Evolutionary conservation across 139 green algal genomes (phyloP).

Genomic region (Auxenochlorella pyrenoidosa): DNA sequence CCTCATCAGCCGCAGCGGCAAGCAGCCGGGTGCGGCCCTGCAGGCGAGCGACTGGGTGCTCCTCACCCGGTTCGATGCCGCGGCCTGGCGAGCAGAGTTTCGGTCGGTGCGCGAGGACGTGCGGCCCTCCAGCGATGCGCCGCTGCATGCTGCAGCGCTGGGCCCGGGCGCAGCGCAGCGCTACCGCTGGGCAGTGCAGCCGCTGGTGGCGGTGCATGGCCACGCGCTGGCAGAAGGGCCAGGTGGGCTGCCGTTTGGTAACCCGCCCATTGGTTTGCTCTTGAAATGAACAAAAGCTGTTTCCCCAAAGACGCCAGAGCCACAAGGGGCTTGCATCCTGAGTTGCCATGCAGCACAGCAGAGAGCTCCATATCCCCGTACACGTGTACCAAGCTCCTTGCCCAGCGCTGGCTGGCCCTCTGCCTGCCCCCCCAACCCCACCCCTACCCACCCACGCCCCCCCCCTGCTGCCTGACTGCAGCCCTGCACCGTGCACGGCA

Average conservation of each 20-base stretch:
- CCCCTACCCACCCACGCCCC: not conserved
- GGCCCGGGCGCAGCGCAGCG: not conserved
- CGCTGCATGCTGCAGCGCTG: slow-evolving; percentile 39
- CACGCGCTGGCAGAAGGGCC: slow-evolving; percentile 37
- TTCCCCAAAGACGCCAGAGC: no score
- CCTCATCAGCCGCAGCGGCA: slow-evolving; percentile 29
- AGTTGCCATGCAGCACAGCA: no score
- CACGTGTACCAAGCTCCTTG: no score
- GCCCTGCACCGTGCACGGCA: slow-evolving; percentile 12
- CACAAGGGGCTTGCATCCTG: no score
- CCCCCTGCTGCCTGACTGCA: not conserved
- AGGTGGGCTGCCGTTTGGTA: not conserved
- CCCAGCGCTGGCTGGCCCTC: no score
- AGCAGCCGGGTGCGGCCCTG: not conserved
- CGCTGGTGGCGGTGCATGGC: slow-evolving; percentile 38
- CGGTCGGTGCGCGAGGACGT: not conserved
- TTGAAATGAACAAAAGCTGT: no score
- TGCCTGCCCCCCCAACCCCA: not conserved
- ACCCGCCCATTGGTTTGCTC: no score
- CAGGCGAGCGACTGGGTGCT: slow-evolving; percentile 26
- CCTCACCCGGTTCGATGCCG: slow-evolving; percentile 25
- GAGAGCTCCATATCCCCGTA: no score
- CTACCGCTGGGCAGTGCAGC: slow-evolving; percentile 11
- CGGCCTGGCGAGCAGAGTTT: slow-evolving; percentile 9
- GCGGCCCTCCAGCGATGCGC: slow-evolving; percentile 30